phyloP scores from a whole-genome alignment of 2,329 filamentous ascomycete species.

The Fusarium neocosmosporiellum region DNA sequence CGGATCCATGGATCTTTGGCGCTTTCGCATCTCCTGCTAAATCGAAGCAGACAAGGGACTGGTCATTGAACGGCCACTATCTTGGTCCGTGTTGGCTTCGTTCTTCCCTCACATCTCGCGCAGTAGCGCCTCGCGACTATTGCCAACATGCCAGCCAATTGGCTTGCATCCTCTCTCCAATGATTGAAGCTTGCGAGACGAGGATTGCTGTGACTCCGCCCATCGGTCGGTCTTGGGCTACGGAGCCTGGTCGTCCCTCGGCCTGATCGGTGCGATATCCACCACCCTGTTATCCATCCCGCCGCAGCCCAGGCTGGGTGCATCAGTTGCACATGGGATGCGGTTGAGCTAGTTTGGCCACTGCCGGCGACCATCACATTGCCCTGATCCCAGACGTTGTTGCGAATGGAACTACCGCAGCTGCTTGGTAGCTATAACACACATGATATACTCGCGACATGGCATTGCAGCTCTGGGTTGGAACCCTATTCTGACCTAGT shows the following conservation, averaged over 20 bases:
- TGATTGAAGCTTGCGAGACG: constrained; percentile 3
- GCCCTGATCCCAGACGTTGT: constrained; percentile 2
- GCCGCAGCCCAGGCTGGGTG: constrained; percentile 3
- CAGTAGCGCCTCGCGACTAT: constrained; percentile 21
- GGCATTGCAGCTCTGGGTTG: neutral
- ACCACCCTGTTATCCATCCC: constrained; percentile 25
- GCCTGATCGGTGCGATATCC: constrained; percentile 24
- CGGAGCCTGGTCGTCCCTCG: constrained; percentile 13
- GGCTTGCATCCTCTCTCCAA: constrained; percentile 7
- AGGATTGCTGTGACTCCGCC: constrained; percentile 6
- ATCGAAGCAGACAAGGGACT: constrained; percentile 24
- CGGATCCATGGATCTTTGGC: constrained; percentile 14
- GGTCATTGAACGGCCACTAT: constrained; percentile 9
- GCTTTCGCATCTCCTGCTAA: constrained; percentile 11
- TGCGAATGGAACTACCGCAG: constrained; percentile 8
- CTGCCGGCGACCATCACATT: constrained; percentile 11
- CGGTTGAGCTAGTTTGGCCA: constrained; percentile 24
- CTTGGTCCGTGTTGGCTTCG: constrained; percentile 26
- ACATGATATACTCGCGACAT: constrained; percentile 1
- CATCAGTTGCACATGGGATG: constrained; percentile 23
- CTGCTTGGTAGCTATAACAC: constrained; percentile 2
- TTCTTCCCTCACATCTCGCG: constrained; percentile 23
- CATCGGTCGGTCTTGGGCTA: neutral
- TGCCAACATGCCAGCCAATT: constrained; percentile 14
- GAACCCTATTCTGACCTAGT: neutral